Percentiles rank a stretch among this genome's conserved stretches.
phyloP scores from a whole-genome alignment of 371 early-diverging fungal genomes.

The Actinomortierella ambigua region DNA sequence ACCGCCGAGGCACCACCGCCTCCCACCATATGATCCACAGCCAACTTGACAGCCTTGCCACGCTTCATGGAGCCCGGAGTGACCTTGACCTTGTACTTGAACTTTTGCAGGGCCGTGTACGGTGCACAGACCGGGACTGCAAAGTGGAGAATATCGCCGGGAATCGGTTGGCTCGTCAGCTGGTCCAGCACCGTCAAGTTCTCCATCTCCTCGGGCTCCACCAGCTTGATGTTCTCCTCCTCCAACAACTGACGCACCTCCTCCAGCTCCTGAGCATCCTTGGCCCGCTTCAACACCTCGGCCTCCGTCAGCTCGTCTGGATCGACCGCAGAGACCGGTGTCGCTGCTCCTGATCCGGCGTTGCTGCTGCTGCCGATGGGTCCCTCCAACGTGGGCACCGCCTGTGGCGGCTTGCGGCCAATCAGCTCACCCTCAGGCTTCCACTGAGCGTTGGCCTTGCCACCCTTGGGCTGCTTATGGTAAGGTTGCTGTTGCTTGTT shows the following conservation, averaged over 20 bases:
- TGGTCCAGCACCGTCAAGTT: slow-evolving; percentile 75
- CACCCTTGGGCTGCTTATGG: slow-evolving; percentile 8
- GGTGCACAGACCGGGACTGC: slow-evolving; percentile 98
- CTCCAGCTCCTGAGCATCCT: slow-evolving; percentile 25
- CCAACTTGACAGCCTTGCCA: slow-evolving; percentile 77
- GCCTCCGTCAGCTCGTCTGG: no score
- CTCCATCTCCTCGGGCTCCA: slow-evolving; percentile 70
- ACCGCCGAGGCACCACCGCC: slow-evolving; percentile 35
- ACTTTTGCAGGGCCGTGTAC: slow-evolving; percentile 83
- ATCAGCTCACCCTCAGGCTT: slow-evolving; percentile 10
- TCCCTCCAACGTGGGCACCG: slow-evolving; percentile 1
- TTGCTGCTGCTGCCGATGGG: no score
- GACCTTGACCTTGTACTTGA: slow-evolving; percentile 96
- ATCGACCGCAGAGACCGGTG: no score
- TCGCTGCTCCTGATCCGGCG: no score
- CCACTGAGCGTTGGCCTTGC: slow-evolving; percentile 7
- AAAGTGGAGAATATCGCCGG: slow-evolving; percentile 83
- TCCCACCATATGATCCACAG: slow-evolving; percentile 10
- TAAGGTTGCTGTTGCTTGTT: slow-evolving; percentile 10
- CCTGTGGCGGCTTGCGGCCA: slow-evolving; percentile 5
- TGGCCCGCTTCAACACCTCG: background rate
- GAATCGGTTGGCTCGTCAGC: slow-evolving; percentile 77
- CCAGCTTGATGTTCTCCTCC: slow-evolving; percentile 74
- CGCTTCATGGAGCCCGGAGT: slow-evolving; percentile 96
- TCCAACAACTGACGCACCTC: slow-evolving; percentile 71